A percentile compares a stretch with the other conserved stretches of the same genome.
Evolutionary conservation across 2,329 filamentous ascomycete genomes (phyloP).

Genomic region (Drechslerella dactyloides): DNA sequence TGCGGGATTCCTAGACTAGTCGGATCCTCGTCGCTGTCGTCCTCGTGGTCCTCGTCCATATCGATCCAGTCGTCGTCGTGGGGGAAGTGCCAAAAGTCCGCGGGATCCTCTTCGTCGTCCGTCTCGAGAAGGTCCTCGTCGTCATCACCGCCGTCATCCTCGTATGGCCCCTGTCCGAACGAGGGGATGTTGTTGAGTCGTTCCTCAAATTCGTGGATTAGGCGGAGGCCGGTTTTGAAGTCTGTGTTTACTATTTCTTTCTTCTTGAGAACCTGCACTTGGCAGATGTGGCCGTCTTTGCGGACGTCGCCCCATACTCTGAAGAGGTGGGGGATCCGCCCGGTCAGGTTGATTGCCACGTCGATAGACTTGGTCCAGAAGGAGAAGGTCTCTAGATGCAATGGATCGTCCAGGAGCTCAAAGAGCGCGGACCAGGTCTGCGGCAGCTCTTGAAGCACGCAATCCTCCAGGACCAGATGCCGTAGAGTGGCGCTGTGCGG

Average conservation of each 20-base stretch:
- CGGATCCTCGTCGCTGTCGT: not conserved
- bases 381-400: conserved; percentile 25
- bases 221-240: conserved; percentile 7
- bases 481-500: conserved; percentile 27
- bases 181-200: conserved; percentile 1
- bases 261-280: conserved; percentile 26
- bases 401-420: conserved; percentile 21
- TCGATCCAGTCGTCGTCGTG: conserved; percentile 11
- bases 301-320: conserved; percentile 27
- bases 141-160: not conserved
- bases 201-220: conserved; percentile 26
- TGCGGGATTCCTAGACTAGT: not conserved
- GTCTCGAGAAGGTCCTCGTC: not conserved
- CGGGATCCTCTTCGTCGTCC: not conserved
- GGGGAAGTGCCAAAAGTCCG: not conserved
- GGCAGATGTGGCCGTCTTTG: conserved; percentile 12
- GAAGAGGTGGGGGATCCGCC: conserved; percentile 27
- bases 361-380: conserved; percentile 37
- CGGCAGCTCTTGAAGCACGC: conserved; percentile 22
- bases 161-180: not conserved
- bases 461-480: conserved; percentile 33
- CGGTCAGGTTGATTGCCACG: conserved; percentile 8
- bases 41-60: conserved; percentile 9
- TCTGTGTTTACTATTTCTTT: conserved; percentile 13
- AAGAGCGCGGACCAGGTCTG: conserved; percentile 37